Conservation (phyloP, 176 grass and related monocot genomes). For the Raddia distichophylla region DNA sequence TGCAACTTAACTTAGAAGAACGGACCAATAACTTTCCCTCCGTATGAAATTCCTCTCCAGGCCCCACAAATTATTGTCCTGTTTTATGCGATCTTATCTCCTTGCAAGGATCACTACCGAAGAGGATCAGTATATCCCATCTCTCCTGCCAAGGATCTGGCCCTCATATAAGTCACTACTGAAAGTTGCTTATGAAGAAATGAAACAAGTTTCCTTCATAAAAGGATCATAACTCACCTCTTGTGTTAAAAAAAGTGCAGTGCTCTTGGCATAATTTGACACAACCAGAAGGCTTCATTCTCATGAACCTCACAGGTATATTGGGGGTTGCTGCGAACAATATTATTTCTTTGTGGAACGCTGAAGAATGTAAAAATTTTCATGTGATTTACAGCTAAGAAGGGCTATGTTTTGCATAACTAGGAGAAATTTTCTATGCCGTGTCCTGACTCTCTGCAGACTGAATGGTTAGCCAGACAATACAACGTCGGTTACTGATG, state of each 20-base stretch:
- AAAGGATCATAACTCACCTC: not conserved
- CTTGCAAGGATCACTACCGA: not conserved
- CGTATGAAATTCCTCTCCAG: not conserved
- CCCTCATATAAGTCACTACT: not conserved
- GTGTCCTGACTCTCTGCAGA: too few relatives aligned
- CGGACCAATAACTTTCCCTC: not conserved
- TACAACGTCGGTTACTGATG: not conserved
- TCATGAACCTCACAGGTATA: not conserved
- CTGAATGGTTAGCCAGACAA: not conserved
- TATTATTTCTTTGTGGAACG: not conserved
- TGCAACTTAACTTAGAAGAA: not conserved
- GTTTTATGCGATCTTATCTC: not conserved
- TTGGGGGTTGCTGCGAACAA: not conserved
- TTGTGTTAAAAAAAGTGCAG: not conserved
- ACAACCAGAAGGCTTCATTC: not conserved
- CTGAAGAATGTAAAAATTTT: not conserved
- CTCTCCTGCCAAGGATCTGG: not conserved
- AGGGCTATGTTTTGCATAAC: not conserved
- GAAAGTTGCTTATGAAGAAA: too few relatives aligned
- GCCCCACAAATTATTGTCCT: slow-evolving; percentile 17
- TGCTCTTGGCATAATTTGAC: not conserved
- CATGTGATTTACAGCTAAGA: not conserved
- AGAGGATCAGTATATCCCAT: not conserved
- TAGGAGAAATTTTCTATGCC: not conserved
- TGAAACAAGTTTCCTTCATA: too few relatives aligned